Evolutionary conservation across 2,329 filamentous ascomycete genomes (phyloP), one percentile per base, ranked within the genome.

Genomic region (Phoma sp.): DNA sequence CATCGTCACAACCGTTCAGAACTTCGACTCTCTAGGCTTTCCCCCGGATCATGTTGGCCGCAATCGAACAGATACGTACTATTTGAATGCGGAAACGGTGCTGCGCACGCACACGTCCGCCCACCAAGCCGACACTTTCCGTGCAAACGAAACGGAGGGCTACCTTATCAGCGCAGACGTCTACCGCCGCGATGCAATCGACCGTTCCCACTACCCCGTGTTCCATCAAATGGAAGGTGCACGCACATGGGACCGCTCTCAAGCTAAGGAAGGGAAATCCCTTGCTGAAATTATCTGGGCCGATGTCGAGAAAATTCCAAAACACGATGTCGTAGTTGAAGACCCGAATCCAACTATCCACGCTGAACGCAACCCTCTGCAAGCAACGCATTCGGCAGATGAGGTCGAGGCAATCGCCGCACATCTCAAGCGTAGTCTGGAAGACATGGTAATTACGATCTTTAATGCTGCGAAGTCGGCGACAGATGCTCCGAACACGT

Each of bases 211-310:
- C 77, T 98, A 98, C 76, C 95, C 95, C 0, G 87, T 96, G 53
- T 99, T 99, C 76, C 95, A 99, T 77, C 95, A 99, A 78, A 98
- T 98, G 93, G 95, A 99, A 75, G 93, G 92, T 11, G 93, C 93
- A 7, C 84, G 89, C 64, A 88, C 92, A 47, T 99, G 95, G 93
- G 89, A 95, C 70, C 85, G 91, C 9, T 80, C 72, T 23, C 83
- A 79, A 72, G 84, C 84, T 37, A 79, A 66, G 12, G 60, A 66
- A 32, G 68, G 72, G 17, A 69, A 65, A 40, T 58, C 75, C 55
- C 73, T 92, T 15, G 84, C 84, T 1, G 79, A 84, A 14, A 83
- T 85, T 11, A 87, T 98, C 7, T 84, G 83, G 78, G 82, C 82
- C 29, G 91, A 96, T 68, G 64, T 96, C 23, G 84, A 86, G 47